Conservation (phyloP, 805 yeast species). For the Starmerella asiatica region DNA sequence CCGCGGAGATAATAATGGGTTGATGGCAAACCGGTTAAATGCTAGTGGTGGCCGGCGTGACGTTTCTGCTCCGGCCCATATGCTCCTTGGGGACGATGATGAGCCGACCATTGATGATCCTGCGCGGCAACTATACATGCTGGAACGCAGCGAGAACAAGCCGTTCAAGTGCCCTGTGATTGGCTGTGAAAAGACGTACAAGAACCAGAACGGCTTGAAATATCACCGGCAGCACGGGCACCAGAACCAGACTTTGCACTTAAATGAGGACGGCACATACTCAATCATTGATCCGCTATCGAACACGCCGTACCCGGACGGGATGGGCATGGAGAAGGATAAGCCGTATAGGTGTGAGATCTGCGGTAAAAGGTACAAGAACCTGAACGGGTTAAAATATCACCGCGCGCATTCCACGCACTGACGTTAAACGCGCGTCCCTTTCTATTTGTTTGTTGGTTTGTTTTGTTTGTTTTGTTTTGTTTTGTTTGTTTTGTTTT, state of each 20-base stretch:
- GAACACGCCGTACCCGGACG: constrained; percentile 82
- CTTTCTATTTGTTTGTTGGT: constrained; percentile 1
- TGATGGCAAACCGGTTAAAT: not conserved
- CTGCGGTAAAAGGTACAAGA: constrained; percentile 94
- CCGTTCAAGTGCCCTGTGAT: constrained; percentile 96
- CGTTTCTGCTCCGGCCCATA: not conserved
- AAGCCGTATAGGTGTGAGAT: constrained; percentile 97
- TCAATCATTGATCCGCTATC: constrained; percentile 74
- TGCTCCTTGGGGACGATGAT: constrained; percentile 34
- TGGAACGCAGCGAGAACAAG: constrained; percentile 81
- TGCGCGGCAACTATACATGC: constrained; percentile 82
- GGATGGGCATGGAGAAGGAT: constrained; percentile 90
- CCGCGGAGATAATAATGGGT: too few relatives aligned
- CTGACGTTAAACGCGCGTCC: constrained; percentile 29
- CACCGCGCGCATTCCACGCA: constrained; percentile 98
- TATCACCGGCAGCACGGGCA: constrained; percentile 95
- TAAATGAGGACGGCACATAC: constrained; percentile 84
- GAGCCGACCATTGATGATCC: constrained; percentile 91
- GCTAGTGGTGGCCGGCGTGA: not conserved
- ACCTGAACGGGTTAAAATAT: constrained; percentile 87
- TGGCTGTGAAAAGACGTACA: constrained; percentile 95
- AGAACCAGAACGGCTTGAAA: constrained; percentile 93
- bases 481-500: not conserved
- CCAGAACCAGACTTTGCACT: constrained; percentile 82
- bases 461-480: not conserved